Conservation (phyloP, 345 rosid species). For the Euphorbia peplus region DNA sequence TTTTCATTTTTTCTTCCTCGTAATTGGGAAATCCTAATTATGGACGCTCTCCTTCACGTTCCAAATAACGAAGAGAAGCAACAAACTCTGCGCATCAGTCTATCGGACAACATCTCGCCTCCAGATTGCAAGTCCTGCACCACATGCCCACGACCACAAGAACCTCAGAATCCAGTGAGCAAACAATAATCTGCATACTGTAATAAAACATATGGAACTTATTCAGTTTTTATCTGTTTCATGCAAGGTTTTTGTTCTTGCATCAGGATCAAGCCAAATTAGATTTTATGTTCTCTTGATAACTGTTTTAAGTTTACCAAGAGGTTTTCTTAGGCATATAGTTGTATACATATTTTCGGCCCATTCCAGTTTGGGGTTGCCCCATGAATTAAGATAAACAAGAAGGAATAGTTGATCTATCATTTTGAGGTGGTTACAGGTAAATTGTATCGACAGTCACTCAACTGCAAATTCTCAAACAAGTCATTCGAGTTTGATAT, state of each 20-base stretch:
- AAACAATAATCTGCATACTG: background rate
- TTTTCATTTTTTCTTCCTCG: constrained; percentile 49
- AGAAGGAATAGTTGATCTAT: background rate
- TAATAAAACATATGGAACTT: background rate
- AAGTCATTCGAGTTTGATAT: too few species aligned
- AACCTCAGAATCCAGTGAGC: constrained; percentile 1
- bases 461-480: too few species aligned
- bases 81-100: constrained; percentile 54
- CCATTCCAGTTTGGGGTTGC: background rate
- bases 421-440: background rate
- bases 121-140: constrained; percentile 37
- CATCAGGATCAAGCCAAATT: background rate
- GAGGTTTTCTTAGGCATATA: background rate
- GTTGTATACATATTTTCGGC: background rate
- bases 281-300: background rate
- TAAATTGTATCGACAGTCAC: too few species aligned
- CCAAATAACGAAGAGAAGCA: constrained; percentile 70
- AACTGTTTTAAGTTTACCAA: background rate
- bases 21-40: constrained; percentile 80
- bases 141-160: constrained; percentile 17
- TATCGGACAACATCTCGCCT: constrained; percentile 38
- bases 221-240: background rate
- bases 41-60: constrained; percentile 85
- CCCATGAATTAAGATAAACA: background rate
- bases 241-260: background rate